Evolutionary conservation across 495 filamentous ascomycete species (phyloP).

Genomic region (Parathielavia appendiculata): DNA sequence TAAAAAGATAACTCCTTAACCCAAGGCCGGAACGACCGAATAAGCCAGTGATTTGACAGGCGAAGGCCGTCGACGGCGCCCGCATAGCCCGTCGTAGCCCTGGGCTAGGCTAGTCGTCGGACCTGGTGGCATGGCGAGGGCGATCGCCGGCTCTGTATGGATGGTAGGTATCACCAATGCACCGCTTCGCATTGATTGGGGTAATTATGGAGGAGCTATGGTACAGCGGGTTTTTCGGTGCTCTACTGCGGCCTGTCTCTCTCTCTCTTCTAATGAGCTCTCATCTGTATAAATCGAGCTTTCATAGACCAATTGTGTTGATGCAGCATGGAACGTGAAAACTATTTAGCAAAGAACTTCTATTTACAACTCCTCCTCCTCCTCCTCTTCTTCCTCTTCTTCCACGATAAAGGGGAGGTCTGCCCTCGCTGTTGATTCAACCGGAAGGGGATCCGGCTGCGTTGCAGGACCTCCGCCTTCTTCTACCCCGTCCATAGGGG

Average conservation of each 20-base stretch:
- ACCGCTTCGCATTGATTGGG: too few relatives aligned
- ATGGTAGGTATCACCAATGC: too few relatives aligned
- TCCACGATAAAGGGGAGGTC: constrained; percentile 9
- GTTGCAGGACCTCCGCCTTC: constrained; percentile 9
- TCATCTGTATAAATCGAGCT: constrained; percentile 3
- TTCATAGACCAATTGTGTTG: constrained; percentile 5
- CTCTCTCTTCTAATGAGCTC: background rate
- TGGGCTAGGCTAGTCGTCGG: too few relatives aligned
- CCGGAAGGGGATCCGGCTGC: constrained; percentile 8
- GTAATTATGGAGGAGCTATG: too few relatives aligned
- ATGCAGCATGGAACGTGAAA: constrained; percentile 8
- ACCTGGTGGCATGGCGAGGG: too few relatives aligned
- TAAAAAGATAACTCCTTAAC: too few relatives aligned
- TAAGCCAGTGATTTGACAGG: too few relatives aligned
- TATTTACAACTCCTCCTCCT: background rate
- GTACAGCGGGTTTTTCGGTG: background rate
- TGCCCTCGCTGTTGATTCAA: constrained; percentile 3
- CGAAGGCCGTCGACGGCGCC: too few relatives aligned
- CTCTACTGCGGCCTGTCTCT: constrained; percentile 1
- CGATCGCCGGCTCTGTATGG: too few relatives aligned
- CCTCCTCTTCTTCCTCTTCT: too few relatives aligned
- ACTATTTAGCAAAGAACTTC: constrained; percentile 7
- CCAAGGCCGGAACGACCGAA: too few relatives aligned
- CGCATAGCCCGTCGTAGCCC: too few relatives aligned
- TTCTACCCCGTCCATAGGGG: constrained; percentile 1